Base-by-base conservation (phyloP, 169 alveolate genomes). In the Plasmodium adleri region DNA sequence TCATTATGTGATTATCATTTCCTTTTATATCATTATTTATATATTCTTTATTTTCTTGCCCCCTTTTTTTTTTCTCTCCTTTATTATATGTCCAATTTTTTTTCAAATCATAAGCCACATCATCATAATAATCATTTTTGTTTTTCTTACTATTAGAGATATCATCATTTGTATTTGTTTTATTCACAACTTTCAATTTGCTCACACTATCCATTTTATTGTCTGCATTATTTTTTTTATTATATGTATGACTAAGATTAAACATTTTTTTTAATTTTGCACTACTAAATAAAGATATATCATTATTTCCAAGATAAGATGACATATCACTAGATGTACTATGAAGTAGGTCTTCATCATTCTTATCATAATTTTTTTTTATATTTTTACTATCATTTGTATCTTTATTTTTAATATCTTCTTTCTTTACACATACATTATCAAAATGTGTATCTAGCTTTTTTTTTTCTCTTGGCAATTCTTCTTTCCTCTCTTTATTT, bases 271-370 rank as follows among this genome's bases (percentile, higher is more conserved):
- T 80, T 67, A 80, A 67, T 49, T 68, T 68, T 2, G 83, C 52
- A 50, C 80, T 80, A 20, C 71, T 68, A 20, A 80, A 80, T 5
- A 80, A 63, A 28, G 90, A 80, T 54, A 80, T 59, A 12, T 80
- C 90, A 52, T 80, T 60, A 39, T 80, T 80, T 6, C 72, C 90
- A 49, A 80, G 32, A 32, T 80, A 80, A 1, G 90, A 80, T 7
- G 90, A 80, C 71, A 67, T 67, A 5, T 67, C 74, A 24, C 90
- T 80, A 28, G 56, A 28, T 20, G 9, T 15, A 60, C 26, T 60
- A 60, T 60, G 15, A 20, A 24, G 67, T n/a, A 63, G 26, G n/a
- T 59, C 22, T 54, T 17, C 43, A 0, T 24, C 12, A 60, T 15
- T 60, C 6, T 6, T 39, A 24, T 24, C 17, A 20, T 6, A 60